Conservation (phyloP, 129 eudicot species). For the Helianthus tuberosus region DNA sequence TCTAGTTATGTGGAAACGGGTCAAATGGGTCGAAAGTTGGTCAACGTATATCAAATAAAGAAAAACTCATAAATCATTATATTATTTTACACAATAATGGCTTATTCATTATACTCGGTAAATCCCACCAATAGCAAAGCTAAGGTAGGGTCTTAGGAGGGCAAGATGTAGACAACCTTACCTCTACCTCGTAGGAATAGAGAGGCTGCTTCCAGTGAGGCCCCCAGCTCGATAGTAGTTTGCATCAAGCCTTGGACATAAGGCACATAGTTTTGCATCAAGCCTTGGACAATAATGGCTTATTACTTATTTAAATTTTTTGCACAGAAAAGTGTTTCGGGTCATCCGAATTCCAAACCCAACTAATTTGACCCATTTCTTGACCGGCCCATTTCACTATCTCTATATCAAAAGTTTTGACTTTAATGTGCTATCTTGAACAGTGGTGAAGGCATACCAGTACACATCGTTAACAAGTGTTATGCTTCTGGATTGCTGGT, state of each 20-base stretch:
- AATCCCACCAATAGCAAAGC: too few species aligned
- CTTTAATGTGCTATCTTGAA: conserved; percentile 21
- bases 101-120: background rate
- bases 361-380: background rate
- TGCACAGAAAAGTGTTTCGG: background rate
- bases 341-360: background rate
- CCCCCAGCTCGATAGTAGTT: too few species aligned
- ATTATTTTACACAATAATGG: background rate
- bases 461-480: conserved; percentile 93
- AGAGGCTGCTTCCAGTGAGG: too few species aligned
- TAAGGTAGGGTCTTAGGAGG: too few species aligned
- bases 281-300: too few species aligned
- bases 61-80: background rate
- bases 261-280: too few species aligned
- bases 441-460: conserved; percentile 97
- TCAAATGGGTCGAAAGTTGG: background rate
- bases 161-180: too few species aligned
- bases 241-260: too few species aligned
- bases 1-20: background rate
- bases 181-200: too few species aligned
- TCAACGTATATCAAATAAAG: background rate
- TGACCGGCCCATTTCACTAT: background rate
- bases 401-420: background rate
- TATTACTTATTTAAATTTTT: background rate
- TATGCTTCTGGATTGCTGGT: conserved; percentile 96